Percentiles rank a stretch among this genome's conserved stretches.
These are phyloP conservation scores for Leptoxyphium fumago DNA, from an alignment of 2,329 filamentous ascomycete genomes.

Conservation along the genomic window DNA sequence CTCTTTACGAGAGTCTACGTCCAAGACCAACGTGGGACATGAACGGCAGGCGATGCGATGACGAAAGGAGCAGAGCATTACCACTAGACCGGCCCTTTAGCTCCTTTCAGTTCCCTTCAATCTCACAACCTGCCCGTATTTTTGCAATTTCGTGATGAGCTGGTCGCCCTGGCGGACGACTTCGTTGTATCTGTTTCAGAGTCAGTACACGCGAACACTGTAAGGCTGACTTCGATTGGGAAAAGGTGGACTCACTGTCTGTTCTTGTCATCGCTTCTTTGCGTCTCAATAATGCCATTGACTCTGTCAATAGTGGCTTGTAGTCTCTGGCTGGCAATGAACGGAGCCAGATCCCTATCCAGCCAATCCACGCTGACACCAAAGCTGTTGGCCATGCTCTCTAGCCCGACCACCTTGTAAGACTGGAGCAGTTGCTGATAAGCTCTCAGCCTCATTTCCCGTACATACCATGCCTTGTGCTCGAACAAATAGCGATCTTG, in stretches of 20 bases:
- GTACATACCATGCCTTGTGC: conserved; percentile 93
- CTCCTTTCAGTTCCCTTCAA: conserved; percentile 88
- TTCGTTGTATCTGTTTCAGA: conserved; percentile 55
- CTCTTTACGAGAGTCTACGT: no score
- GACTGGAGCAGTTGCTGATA: conserved; percentile 96
- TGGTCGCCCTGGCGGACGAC: conserved; percentile 96
- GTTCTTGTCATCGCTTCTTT: conserved; percentile 96
- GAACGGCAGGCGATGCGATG: no score
- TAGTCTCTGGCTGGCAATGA: conserved; percentile 88
- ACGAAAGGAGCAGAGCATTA: no score
- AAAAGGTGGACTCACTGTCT: conserved; percentile 49
- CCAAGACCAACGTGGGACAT: no score
- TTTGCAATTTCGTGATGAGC: conserved; percentile 96
- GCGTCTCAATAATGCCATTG: conserved; percentile 93
- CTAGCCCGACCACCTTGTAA: conserved; percentile 90
- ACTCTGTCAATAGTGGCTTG: conserved; percentile 96
- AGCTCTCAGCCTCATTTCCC: conserved; percentile 91
- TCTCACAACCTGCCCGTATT: conserved; percentile 93
- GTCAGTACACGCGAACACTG: conserved; percentile 1
- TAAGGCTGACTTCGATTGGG: background rate
- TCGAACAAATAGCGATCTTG: conserved; percentile 92
- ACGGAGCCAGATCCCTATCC: conserved; percentile 88
- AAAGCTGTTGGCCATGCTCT: conserved; percentile 95
- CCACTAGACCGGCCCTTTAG: conserved; percentile 22
- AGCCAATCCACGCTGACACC: conserved; percentile 93